These are phyloP conservation scores for Colletotrichum echinochloae DNA, from an alignment of 2,329 filamentous ascomycete genomes.

Conservation along the genomic window DNA sequence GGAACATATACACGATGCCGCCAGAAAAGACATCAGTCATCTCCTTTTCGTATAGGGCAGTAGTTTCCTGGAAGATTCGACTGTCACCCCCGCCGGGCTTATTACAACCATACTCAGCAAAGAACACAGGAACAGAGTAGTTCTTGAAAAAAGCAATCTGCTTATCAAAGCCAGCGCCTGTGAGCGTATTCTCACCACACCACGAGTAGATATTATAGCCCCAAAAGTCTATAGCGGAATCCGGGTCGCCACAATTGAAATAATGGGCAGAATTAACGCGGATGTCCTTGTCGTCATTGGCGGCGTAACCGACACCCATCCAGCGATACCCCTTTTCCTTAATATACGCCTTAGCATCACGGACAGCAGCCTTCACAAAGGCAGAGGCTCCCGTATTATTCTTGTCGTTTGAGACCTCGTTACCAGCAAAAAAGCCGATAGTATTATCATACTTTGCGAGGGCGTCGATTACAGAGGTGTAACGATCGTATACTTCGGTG, in stretches of 20 bases:
- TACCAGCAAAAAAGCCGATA: slow-evolving; percentile 97
- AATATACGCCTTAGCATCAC: slow-evolving; percentile 96
- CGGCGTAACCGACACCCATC: slow-evolving; percentile 94
- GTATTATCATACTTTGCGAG: slow-evolving; percentile 88
- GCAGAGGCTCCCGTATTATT: slow-evolving; percentile 92
- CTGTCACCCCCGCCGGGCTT: slow-evolving; percentile 66
- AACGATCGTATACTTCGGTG: slow-evolving; percentile 80
- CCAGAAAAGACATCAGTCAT: slow-evolving; percentile 94
- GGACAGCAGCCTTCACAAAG: slow-evolving; percentile 97
- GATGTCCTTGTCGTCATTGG: slow-evolving; percentile 89
- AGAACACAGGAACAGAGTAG: slow-evolving; percentile 96
- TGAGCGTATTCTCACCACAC: slow-evolving; percentile 88
- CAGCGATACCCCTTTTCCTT: slow-evolving; percentile 79
- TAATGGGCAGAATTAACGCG: slow-evolving; percentile 86
- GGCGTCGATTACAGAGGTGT: slow-evolving; percentile 85
- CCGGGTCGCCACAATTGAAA: slow-evolving; percentile 87
- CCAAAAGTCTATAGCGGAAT: slow-evolving; percentile 90
- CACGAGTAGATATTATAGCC: slow-evolving; percentile 99
- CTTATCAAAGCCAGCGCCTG: slow-evolving; percentile 81
- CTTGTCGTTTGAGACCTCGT: slow-evolving; percentile 91
- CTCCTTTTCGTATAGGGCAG: slow-evolving; percentile 79
- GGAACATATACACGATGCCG: slow-evolving; percentile 99
- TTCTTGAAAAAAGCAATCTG: slow-evolving; percentile 87
- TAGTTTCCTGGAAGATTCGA: slow-evolving; percentile 88
- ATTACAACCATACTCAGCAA: slow-evolving; percentile 99